These are phyloP conservation scores for Chaetoceros muelleri DNA, from an alignment of 108 stramenopile genomes.

Conservation along the genomic window DNA sequence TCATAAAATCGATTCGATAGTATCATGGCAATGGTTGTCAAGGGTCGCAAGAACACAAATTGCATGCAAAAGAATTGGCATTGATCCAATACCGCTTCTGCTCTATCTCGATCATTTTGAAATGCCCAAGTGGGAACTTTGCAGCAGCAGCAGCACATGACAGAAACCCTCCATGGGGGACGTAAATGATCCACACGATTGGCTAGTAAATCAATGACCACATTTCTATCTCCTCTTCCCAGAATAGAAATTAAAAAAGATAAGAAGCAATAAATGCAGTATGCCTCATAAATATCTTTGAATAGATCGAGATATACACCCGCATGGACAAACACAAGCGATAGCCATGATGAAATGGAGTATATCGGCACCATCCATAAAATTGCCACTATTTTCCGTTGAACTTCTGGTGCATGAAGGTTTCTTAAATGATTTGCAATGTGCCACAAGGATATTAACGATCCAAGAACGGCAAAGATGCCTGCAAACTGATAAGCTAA, in stretches of 20 bases:
- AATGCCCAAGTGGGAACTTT: too few species aligned
- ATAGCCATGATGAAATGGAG: slow-evolving; percentile 55
- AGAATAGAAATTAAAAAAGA: slow-evolving; percentile 71
- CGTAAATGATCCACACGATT: slow-evolving; percentile 47
- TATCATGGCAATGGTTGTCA: slow-evolving; percentile 33
- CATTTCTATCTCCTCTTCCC: slow-evolving; percentile 55
- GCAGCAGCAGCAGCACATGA: slow-evolving; percentile 43
- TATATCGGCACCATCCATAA: slow-evolving; percentile 91
- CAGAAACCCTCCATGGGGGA: slow-evolving; percentile 45
- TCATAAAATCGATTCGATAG: not conserved
- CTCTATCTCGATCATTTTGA: too few species aligned
- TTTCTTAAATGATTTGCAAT: slow-evolving; percentile 66
- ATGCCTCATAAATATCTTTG: slow-evolving; percentile 72
- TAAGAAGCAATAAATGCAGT: slow-evolving; percentile 75
- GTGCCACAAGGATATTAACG: slow-evolving; percentile 72
- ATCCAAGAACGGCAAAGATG: slow-evolving; percentile 66
- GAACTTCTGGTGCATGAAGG: slow-evolving; percentile 66
- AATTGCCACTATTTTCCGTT: slow-evolving; percentile 76
- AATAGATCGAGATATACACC: slow-evolving; percentile 59
- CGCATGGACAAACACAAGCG: slow-evolving; percentile 39
- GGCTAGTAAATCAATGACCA: slow-evolving; percentile 48
- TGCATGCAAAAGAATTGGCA: slow-evolving; percentile 79
- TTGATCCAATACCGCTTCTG: slow-evolving; percentile 70
- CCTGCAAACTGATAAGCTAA: slow-evolving; percentile 60
- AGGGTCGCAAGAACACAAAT: slow-evolving; percentile 71